Evolutionary conservation across 2,329 filamentous ascomycete species (phyloP), one percentile per base, ranked within the genome.

Genomic region (Coniochaeta pulveracea): DNA sequence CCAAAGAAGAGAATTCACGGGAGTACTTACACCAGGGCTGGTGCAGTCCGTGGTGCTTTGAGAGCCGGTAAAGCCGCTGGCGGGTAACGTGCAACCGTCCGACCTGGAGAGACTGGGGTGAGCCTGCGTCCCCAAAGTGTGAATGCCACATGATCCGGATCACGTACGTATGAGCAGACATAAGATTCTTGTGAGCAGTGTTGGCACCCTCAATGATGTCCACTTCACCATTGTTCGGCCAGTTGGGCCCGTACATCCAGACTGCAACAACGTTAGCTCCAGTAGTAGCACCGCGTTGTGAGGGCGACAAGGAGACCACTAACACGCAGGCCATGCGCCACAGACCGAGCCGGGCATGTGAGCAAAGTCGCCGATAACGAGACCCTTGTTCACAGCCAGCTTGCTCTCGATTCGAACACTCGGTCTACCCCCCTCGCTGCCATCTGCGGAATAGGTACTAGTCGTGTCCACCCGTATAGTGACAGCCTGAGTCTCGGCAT

Each of bases 161-260:
- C 66, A 70, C 4, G 53, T 50, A 47, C 63, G 64, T 42, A 50
- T 50, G 46, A 83, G 67, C 19, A 52, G 54, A 59, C 81, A 86
- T 30, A 70, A 71, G 4, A 61, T 43, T 9, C 56, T 55, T 2
- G 81, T 84, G 61, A 85, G 78, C n/a, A 30, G 61, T 48, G 53
- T 80, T 80, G 51, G 76, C 76, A 32, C 69, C 69, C 57, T 83
- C 77, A 42, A 79, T 72, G 40, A 83, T 72, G 47, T 82, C 76
- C 40, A 82, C 65, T 53, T 82, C 77, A 37, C 76, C 78, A 37
- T 62, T 61, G 18, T 51, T 54, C 6, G 76, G 76, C 76, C 77
- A 82, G 40, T 63, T 50, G 19, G 54, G 45, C 19, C 66, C 66
- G 31, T 60, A 60, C 34, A 64, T 61, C 66, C 67, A 72, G 52